Evolutionary conservation across 805 yeast genomes (phyloP), one percentile per base, ranked within the genome.

Genomic region (Barnettozyma pratensis): DNA sequence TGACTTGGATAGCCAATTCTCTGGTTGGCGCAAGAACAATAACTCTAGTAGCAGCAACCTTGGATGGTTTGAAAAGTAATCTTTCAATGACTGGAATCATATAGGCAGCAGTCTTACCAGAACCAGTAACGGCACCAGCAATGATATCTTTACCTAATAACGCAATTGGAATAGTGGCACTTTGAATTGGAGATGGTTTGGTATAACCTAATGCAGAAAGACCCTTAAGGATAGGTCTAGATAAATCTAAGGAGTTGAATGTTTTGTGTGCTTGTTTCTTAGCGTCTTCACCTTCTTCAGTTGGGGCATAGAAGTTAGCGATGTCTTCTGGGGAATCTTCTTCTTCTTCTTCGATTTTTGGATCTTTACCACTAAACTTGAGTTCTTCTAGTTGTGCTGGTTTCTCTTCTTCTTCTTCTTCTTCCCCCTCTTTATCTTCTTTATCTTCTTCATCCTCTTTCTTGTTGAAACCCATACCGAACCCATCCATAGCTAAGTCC

Each of bases 41-140:
- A 19, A 94, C 99, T 64, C 97, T 79, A 2, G 98, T 91, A 1
- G 95, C 79, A 1, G 97, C 85, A 5, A 87, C 70, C 60, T 87
- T 87, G 46, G 87, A 76, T 10, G 98, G 97, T 59, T 94, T 87
- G 69, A 84, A 92, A 31, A 94, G 70, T 35, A 94, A 73, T 69
- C 99, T 82, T 70, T 94, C 99, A 52, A 94, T 80, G 41, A 91
- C 88, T 11, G 99, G 99, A 47, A 94, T 86, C 85, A 94, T 83
- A 65, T 89, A 94, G 1, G 99, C 99, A 3, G 97, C 99, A 27
- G 99, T 94, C 67, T 94, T 94, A 78, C 99, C 99, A 25, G 98
- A 92, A 72, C 99, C 99, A 5, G 99, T 94, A 27, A 88, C 96
- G 35, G 99, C 99, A 74, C 98, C 98, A 14, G 98, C 99, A 60